Conservation (phyloP, 208 protist species). For the Leishmania tropica region DNA sequence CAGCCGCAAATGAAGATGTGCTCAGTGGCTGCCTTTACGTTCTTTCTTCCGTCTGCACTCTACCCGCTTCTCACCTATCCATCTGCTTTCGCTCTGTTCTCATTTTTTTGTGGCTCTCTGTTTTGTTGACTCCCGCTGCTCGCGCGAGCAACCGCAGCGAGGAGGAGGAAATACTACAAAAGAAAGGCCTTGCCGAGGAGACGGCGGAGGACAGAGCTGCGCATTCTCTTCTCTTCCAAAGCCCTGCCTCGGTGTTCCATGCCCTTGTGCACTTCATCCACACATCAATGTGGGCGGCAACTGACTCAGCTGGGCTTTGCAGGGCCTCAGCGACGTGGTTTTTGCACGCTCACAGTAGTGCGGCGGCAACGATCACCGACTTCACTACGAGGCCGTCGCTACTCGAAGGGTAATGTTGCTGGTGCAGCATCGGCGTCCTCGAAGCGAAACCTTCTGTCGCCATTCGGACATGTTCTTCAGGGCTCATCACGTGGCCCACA, state of each 20-base stretch:
- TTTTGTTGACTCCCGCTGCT: background rate
- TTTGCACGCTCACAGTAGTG: background rate
- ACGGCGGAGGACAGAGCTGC: background rate
- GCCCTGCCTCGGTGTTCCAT: background rate
- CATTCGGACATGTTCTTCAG: conserved; percentile 55
- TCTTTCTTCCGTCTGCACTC: too few relatives aligned
- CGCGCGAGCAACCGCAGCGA: background rate
- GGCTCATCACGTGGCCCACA: conserved; percentile 42
- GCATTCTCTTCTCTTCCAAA: background rate
- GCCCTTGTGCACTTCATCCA: background rate
- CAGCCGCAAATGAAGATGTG: background rate
- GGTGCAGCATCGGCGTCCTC: background rate
- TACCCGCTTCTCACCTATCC: background rate
- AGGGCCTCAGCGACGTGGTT: background rate
- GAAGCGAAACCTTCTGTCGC: conserved; percentile 29
- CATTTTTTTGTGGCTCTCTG: background rate
- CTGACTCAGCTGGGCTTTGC: background rate
- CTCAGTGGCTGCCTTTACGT: background rate
- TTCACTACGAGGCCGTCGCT: background rate
- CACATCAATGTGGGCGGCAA: background rate
- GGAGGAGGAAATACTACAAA: background rate
- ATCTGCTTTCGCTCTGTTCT: background rate
- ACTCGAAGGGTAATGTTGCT: background rate
- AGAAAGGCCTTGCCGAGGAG: background rate
- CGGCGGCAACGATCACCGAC: background rate